Evolutionary conservation across 2,329 filamentous ascomycete species (phyloP).

Genomic region (Colletotrichum sojae): DNA sequence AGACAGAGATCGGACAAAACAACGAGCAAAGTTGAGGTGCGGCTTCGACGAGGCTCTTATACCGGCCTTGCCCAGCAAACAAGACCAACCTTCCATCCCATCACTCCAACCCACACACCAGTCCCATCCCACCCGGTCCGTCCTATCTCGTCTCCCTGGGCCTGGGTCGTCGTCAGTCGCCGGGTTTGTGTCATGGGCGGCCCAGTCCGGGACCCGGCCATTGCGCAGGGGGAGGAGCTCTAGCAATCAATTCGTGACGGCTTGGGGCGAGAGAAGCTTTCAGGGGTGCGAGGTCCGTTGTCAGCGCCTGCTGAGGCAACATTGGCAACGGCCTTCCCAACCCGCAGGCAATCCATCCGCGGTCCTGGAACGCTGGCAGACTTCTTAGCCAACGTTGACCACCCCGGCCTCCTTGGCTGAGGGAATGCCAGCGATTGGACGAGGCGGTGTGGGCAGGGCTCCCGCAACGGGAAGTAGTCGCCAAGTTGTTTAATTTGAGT

Average conservation of each 20-base stretch:
- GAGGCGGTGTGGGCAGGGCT: conserved; percentile 12
- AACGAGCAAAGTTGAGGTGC: not conserved
- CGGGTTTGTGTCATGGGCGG: conserved; percentile 27
- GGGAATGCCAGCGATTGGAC: conserved; percentile 34
- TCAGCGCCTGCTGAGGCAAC: not conserved
- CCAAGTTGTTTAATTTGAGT: conserved; percentile 39
- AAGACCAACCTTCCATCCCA: not conserved
- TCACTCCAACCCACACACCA: not conserved
- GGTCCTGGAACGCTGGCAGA: conserved; percentile 24
- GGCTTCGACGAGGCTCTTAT: conserved; percentile 36
- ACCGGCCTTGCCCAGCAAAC: conserved; percentile 10
- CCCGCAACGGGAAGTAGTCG: conserved; percentile 30
- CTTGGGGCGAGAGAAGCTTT: conserved; percentile 33
- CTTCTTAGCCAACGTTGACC: conserved; percentile 25
- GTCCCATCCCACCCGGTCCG: not conserved
- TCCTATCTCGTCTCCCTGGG: not conserved
- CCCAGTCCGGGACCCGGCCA: conserved; percentile 26
- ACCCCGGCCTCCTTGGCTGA: not conserved
- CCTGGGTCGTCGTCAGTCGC: not conserved
- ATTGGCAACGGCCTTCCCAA: not conserved
- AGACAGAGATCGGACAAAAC: conserved; percentile 32
- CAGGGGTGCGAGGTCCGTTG: not conserved
- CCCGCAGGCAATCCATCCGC: conserved; percentile 25
- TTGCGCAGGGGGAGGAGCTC: not conserved
- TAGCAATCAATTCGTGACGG: conserved; percentile 37